phyloP scores from a whole-genome alignment of 2,329 filamentous ascomycete species.

The Ophiostoma novo-ulmi region DNA sequence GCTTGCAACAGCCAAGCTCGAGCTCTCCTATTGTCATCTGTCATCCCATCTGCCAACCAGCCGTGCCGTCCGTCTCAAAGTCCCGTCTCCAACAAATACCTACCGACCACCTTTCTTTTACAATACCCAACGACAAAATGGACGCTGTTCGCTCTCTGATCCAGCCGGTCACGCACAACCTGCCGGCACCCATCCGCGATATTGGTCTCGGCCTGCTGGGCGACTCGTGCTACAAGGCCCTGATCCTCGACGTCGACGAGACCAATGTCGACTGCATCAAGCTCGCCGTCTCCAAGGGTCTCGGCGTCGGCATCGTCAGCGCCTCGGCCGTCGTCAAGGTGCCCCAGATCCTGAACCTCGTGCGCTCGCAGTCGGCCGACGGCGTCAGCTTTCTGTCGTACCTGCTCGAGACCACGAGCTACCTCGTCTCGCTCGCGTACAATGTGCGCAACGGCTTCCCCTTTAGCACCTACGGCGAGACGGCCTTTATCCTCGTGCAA shows the following conservation, averaged over 20 bases:
- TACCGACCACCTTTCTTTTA: background rate
- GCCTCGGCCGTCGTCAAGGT: slow-evolving; percentile 92
- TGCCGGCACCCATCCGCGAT: slow-evolving; percentile 70
- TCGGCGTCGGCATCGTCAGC: slow-evolving; percentile 89
- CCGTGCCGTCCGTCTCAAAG: background rate
- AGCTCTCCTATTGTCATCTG: background rate
- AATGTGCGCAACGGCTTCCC: slow-evolving; percentile 87
- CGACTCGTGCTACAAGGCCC: slow-evolving; percentile 73
- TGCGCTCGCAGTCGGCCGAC: slow-evolving; percentile 70
- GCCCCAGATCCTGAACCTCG: slow-evolving; percentile 90
- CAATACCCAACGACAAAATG: slow-evolving; percentile 40
- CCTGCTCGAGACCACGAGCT: slow-evolving; percentile 81
- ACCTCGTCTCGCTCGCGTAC: slow-evolving; percentile 87
- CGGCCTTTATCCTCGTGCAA: slow-evolving; percentile 83
- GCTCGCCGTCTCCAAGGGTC: slow-evolving; percentile 82
- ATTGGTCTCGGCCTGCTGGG: slow-evolving; percentile 76
- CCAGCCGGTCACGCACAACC: slow-evolving; percentile 64
- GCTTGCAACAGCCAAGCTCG: too few relatives aligned
- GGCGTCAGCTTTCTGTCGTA: slow-evolving; percentile 89
- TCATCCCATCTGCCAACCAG: background rate
- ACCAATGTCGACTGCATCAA: slow-evolving; percentile 75
- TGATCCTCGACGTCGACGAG: slow-evolving; percentile 80
- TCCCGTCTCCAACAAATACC: background rate
- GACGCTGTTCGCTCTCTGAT: slow-evolving; percentile 57
- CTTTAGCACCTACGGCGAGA: slow-evolving; percentile 96